Percentiles rank a stretch among this genome's conserved stretches.
phyloP scores from a whole-genome alignment of 768 basidiomycete species.

The Boletellus sp. region DNA sequence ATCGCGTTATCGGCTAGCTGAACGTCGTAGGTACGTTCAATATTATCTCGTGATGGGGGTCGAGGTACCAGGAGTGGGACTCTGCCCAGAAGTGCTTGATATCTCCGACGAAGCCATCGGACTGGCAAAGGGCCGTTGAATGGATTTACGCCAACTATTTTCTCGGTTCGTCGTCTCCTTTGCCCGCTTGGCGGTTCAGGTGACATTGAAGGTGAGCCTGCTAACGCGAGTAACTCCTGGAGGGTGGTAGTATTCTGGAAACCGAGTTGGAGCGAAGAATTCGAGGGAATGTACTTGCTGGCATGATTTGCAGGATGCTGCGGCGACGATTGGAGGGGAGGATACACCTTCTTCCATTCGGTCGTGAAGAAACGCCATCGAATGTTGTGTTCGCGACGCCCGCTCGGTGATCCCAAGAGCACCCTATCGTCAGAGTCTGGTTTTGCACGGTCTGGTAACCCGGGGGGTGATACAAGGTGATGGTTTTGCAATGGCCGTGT shows the following conservation, averaged over 20 bases:
- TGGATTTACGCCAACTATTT: conserved; percentile 2
- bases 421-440: conserved; percentile 54
- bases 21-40: conserved; percentile 27
- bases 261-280: conserved; percentile 33
- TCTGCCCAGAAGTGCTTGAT: conserved; percentile 55
- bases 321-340: conserved; percentile 55
- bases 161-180: not conserved
- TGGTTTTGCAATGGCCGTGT: conserved; percentile 42
- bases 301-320: conserved; percentile 8
- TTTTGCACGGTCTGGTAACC: conserved; percentile 54
- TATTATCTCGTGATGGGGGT: not conserved
- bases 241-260: conserved; percentile 43
- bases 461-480: conserved; percentile 48
- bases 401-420: conserved; percentile 64
- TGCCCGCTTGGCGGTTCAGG: conserved; percentile 32
- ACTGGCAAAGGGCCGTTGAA: conserved; percentile 17
- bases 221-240: conserved; percentile 44
- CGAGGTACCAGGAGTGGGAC: conserved; percentile 51
- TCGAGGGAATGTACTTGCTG: conserved; percentile 11
- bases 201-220: conserved; percentile 30
- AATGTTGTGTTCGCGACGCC: conserved; percentile 69
- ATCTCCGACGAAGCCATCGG: conserved; percentile 47
- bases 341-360: conserved; percentile 52
- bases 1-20: conserved; percentile 32
- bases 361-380: conserved; percentile 60